These are phyloP conservation scores for Lepidium africanum DNA, from an alignment of 345 rosid genomes.

Conservation along the genomic window DNA sequence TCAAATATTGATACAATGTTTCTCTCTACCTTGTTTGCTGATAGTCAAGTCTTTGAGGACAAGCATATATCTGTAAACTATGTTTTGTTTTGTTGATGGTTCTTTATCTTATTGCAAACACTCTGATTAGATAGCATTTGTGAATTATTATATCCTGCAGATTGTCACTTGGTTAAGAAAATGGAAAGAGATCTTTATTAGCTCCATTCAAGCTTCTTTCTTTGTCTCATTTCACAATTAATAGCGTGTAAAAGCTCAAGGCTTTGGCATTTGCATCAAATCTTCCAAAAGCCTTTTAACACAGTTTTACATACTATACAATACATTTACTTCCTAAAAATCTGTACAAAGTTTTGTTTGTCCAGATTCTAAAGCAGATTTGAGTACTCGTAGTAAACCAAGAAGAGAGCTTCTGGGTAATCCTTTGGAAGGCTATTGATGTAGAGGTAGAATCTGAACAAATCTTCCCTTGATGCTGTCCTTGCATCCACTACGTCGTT, in stretches of 20 bases:
- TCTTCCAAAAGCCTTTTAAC: slow-evolving; percentile 4
- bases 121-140: neutral
- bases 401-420: slow-evolving; percentile 76
- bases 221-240: slow-evolving; percentile 4
- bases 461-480: slow-evolving; percentile 62
- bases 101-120: slow-evolving; percentile 6
- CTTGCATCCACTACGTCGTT: slow-evolving; percentile 74
- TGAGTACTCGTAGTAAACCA: slow-evolving; percentile 74
- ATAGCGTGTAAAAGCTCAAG: slow-evolving; percentile 17
- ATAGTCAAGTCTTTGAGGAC: slow-evolving; percentile 7
- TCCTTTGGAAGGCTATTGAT: slow-evolving; percentile 79
- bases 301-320: slow-evolving; percentile 24
- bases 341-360: slow-evolving; percentile 22
- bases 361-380: slow-evolving; percentile 27
- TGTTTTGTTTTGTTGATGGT: slow-evolving; percentile 9
- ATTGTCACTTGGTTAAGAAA: neutral
- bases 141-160: neutral
- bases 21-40: slow-evolving; percentile 5
- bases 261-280: slow-evolving; percentile 23
- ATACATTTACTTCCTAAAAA: slow-evolving; percentile 9
- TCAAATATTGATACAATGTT: slow-evolving; percentile 23
- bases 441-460: slow-evolving; percentile 78
- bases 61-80: slow-evolving; percentile 24
- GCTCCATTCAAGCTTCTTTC: slow-evolving; percentile 1
- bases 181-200: neutral